phyloP scores from a whole-genome alignment of 2,329 filamentous ascomycete species.

The Calonectria montana region DNA sequence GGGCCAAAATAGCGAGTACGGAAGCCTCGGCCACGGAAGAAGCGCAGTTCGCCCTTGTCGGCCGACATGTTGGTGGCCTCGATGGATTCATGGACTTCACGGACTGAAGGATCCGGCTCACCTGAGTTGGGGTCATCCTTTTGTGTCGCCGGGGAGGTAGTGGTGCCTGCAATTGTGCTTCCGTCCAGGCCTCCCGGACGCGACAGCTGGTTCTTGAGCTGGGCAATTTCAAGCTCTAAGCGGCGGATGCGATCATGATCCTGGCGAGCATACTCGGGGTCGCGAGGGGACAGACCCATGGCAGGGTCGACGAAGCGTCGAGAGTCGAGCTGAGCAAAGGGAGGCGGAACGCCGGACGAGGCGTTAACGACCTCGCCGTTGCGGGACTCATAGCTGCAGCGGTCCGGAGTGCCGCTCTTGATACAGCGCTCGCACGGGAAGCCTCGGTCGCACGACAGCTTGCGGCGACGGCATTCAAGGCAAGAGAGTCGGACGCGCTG shows the following conservation, averaged over 20 bases:
- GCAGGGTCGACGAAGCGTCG: constrained; percentile 49
- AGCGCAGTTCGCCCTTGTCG: constrained; percentile 66
- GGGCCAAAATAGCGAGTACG: constrained; percentile 70
- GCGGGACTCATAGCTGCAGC: constrained; percentile 70
- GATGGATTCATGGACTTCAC: constrained; percentile 54
- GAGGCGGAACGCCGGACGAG: constrained; percentile 57
- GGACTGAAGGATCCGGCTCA: constrained; percentile 47
- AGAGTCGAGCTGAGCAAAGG: constrained; percentile 55
- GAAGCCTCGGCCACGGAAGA: constrained; percentile 69
- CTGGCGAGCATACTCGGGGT: constrained; percentile 52
- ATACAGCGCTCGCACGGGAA: constrained; percentile 72
- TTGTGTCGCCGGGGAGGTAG: constrained; percentile 58
- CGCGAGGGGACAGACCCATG: constrained; percentile 47
- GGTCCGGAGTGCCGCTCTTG: constrained; percentile 70
- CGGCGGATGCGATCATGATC: constrained; percentile 70
- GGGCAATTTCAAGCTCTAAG: constrained; percentile 68
- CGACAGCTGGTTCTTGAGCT: constrained; percentile 64
- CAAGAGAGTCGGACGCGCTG: constrained; percentile 71
- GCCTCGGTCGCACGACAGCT: constrained; percentile 71
- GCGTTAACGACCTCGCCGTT: constrained; percentile 62
- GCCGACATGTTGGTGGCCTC: constrained; percentile 53
- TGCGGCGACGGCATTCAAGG: constrained; percentile 69
- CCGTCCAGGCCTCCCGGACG: constrained; percentile 61
- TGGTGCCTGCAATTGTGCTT: constrained; percentile 60
- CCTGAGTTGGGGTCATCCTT: constrained; percentile 54